phyloP scores from a whole-genome alignment of 2,329 filamentous ascomycete species.

The Pyrenochaeta sp. region DNA sequence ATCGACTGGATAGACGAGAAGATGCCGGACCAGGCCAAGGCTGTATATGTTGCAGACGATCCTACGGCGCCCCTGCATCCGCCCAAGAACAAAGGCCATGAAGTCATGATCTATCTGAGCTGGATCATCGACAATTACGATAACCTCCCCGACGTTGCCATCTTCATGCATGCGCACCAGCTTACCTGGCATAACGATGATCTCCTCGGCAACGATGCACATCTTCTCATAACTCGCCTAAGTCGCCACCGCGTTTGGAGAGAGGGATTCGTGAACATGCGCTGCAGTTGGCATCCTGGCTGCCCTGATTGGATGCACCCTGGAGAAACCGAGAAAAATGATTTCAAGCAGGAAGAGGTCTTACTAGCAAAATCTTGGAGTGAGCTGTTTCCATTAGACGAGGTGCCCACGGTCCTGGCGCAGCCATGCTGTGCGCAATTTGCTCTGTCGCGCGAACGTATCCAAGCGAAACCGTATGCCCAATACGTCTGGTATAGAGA shows the following conservation, averaged over 20 bases:
- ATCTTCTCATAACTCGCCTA: constrained; percentile 55
- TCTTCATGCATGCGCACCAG: constrained; percentile 69
- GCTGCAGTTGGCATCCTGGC: constrained; percentile 62
- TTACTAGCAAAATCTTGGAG: constrained; percentile 55
- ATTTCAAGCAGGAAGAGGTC: constrained; percentile 54
- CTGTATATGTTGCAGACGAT: constrained; percentile 63
- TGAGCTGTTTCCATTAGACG: constrained; percentile 57
- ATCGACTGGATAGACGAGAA: constrained; percentile 62
- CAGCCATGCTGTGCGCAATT: constrained; percentile 72
- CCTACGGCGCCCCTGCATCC: constrained; percentile 56
- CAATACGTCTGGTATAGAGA: constrained; percentile 66
- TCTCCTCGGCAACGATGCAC: constrained; percentile 53
- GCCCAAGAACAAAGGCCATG: constrained; percentile 66
- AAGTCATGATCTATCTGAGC: constrained; percentile 68
- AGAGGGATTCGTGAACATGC: constrained; percentile 63
- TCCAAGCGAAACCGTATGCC: constrained; percentile 60
- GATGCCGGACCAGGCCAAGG: constrained; percentile 56
- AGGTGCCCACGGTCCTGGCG: constrained; percentile 59
- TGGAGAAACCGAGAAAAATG: constrained; percentile 47
- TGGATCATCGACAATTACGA: constrained; percentile 70
- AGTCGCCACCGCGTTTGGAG: constrained; percentile 55
- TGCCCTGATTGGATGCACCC: constrained; percentile 64
- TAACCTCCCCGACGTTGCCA: constrained; percentile 62
- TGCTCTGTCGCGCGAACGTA: constrained; percentile 65
- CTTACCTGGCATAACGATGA: constrained; percentile 66